phyloP scores from a whole-genome alignment of 371 early-diverging fungal species.

The Lichtheimia hyalospora region DNA sequence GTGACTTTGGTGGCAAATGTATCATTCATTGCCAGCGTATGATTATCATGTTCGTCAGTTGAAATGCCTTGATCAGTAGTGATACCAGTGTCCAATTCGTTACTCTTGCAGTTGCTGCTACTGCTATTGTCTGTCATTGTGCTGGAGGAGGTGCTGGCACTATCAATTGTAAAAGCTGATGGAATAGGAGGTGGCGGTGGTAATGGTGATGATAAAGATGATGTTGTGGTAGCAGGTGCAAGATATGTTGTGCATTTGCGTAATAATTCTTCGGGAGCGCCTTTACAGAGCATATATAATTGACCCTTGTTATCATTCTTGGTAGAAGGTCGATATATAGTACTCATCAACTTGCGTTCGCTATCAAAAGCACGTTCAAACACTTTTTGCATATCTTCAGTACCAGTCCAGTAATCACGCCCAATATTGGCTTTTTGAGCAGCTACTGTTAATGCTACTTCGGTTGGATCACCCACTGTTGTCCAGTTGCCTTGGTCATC shows the following conservation, averaged over 20 bases:
- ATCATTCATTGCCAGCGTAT: slow-evolving; percentile 52
- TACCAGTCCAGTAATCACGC: slow-evolving; percentile 26
- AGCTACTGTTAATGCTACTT: slow-evolving; percentile 67
- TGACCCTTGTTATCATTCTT: slow-evolving; percentile 13
- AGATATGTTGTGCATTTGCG: slow-evolving; percentile 65
- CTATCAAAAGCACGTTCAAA: slow-evolving; percentile 73
- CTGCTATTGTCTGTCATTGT: neutral
- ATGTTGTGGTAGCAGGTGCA: slow-evolving; percentile 14
- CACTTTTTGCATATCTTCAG: slow-evolving; percentile 30
- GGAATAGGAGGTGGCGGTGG: neutral
- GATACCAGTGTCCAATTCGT: slow-evolving; percentile 1
- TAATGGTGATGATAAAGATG: too few species aligned
- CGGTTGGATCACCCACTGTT: slow-evolving; percentile 83
- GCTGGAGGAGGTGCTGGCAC: slow-evolving; percentile 5
- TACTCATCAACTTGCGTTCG: slow-evolving; percentile 91
- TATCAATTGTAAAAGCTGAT: neutral
- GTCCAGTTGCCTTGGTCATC: slow-evolving; percentile 64
- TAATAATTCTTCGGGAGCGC: slow-evolving; percentile 89
- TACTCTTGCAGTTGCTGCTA: slow-evolving; percentile 4
- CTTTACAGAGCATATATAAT: slow-evolving; percentile 74
- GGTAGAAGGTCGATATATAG: slow-evolving; percentile 44
- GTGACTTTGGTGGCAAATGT: slow-evolving; percentile 68
- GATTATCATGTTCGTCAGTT: neutral
- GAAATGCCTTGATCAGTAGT: neutral
- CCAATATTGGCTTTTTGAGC: slow-evolving; percentile 54